Evolutionary conservation across 495 filamentous ascomycete genomes (phyloP), one percentile per base, ranked within the genome.

Genomic region (Aspergillus ellipticus): DNA sequence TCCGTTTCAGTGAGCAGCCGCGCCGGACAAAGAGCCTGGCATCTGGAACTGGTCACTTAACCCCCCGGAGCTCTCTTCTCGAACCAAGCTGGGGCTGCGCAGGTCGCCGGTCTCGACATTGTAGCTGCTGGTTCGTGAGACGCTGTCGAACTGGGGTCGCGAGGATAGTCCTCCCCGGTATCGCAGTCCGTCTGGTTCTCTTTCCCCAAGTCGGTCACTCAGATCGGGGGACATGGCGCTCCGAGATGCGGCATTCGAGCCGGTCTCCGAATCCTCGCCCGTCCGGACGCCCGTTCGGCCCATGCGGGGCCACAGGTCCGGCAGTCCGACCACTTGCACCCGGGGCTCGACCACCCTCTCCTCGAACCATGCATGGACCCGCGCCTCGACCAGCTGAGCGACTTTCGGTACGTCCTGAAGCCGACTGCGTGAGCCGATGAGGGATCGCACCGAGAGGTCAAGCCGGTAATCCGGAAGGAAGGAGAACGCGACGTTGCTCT

Each of bases 321-420:
- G 94, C 22, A 98, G 74, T 7, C 89, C 90, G 35, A 98, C 93
- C 51, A 97, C 90, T 66, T 98, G 94, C 57, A 98, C 96, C 21
- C 91, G 81, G 9, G 94, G 94, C 73, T 97, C 94, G 2, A 98
- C 94, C 52, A 89, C 90, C 28, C 94, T 84, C 65, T 97, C 94
- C 67, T 98, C 94, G 61, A 98, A 96, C 94, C 94, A 98, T 22
- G 87, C 84, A 66, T 97, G 94, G 6, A 98, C 80, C 7, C 93
- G 82, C 5, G 86, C 85, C 71, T 98, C 94, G 37, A 98, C 87
- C 3, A 98, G 79, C 66, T 97, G 92, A 0, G 95, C 95, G 48
- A 98, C 95, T 68, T 98, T 98, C 10, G 94, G 94, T 11, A 98
- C 90, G 73, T 98, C 95, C 68, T 97, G 93, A 10, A 98, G 74